A percentile compares a stretch with the other conserved stretches of the same genome.
Evolutionary conservation across 2,329 filamentous ascomycete genomes (phyloP).

Genomic region (Macroventuria anomochaeta): DNA sequence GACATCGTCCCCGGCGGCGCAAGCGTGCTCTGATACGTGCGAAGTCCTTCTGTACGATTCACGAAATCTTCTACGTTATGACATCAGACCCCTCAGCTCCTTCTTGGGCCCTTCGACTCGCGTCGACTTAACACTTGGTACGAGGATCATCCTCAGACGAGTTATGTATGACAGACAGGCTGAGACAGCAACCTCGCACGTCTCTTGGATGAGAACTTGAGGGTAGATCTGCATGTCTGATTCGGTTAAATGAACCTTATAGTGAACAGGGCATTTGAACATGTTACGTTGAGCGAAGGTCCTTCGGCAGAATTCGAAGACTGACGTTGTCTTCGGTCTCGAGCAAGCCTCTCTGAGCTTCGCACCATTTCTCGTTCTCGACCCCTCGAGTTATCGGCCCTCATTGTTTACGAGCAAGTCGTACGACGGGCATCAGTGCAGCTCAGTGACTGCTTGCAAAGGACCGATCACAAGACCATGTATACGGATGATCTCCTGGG

Average conservation of each 20-base stretch:
- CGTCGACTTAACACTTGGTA: neutral
- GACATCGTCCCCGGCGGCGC: neutral
- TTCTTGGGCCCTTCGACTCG: neutral
- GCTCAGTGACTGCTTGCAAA: neutral
- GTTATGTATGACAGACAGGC: neutral
- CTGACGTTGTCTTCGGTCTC: no score
- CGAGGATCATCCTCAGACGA: neutral
- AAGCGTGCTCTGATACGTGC: conserved; percentile 4
- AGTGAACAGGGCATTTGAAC: no score
- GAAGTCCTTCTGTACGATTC: neutral
- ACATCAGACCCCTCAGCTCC: neutral
- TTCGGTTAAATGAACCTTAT: no score
- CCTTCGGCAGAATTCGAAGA: no score
- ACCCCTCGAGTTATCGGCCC: neutral
- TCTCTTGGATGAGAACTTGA: neutral
- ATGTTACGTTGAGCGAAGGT: no score
- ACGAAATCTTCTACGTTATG: conserved; percentile 3
- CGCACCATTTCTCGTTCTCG: no score
- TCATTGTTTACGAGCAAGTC: neutral
- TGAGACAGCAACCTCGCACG: neutral
- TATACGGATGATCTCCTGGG: neutral
- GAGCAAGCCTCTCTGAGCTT: neutral
- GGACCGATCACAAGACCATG: neutral
- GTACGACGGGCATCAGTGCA: conserved; percentile 5
- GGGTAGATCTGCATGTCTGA: neutral